These are phyloP conservation scores for Boletus eberwhitei DNA, from an alignment of 768 basidiomycete genomes.

Conservation along the genomic window DNA sequence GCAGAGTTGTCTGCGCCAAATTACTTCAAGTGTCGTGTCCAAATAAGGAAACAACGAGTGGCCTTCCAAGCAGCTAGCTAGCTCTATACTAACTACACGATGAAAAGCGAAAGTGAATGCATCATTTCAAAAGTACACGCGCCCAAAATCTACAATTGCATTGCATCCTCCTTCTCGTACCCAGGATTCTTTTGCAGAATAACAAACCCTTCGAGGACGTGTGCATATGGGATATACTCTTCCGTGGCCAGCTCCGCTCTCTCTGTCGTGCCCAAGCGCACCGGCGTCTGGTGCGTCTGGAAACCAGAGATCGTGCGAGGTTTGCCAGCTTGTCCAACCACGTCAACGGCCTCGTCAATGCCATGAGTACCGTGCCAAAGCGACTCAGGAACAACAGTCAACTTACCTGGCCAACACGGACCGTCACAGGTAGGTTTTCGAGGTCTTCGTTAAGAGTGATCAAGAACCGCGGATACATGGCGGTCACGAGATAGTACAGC, in stretches of 20 bases:
- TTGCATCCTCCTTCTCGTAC: conserved; percentile 82
- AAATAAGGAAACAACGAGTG: conserved; percentile 1
- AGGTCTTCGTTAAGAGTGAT: conserved; percentile 95
- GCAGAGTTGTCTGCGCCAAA: background rate
- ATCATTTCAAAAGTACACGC: conserved; percentile 5
- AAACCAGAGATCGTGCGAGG: conserved; percentile 95
- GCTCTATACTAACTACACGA: background rate
- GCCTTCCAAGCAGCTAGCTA: no score
- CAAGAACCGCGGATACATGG: conserved; percentile 98
- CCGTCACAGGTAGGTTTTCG: conserved; percentile 81
- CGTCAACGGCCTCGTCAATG: conserved; percentile 76
- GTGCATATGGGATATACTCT: conserved; percentile 88
- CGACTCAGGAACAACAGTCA: background rate
- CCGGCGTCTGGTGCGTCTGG: conserved; percentile 97
- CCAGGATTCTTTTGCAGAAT: conserved; percentile 91
- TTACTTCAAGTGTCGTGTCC: background rate
- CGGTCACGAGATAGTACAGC: conserved; percentile 91
- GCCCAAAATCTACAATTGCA: conserved; percentile 55
- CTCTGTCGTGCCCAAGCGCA: conserved; percentile 91
- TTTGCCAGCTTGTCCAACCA: conserved; percentile 97
- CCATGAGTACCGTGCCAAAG: background rate
- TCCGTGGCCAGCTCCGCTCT: conserved; percentile 95
- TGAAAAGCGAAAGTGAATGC: background rate
- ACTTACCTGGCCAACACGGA: conserved; percentile 87
- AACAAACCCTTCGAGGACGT: conserved; percentile 90